Evolutionary conservation across 192 early-diverging fungal species (phyloP).

Genomic region (Podila minutissima): DNA sequence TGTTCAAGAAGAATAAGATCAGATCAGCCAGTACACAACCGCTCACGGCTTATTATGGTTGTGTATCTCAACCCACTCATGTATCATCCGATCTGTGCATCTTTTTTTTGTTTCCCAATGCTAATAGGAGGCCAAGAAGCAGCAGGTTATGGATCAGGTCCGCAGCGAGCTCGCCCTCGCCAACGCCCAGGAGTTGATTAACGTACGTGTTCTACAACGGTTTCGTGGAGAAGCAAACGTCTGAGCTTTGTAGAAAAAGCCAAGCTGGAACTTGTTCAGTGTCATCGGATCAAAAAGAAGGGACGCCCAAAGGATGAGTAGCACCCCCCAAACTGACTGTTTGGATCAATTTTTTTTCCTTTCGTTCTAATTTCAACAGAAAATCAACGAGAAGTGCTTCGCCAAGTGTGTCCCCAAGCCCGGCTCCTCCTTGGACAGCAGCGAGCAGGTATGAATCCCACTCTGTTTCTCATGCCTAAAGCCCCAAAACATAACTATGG

Average conservation of each 20-base stretch:
- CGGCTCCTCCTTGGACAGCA: conserved; percentile 69
- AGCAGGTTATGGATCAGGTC: conserved; percentile 82
- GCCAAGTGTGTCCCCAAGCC: conserved; percentile 83
- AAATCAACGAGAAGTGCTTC: conserved; percentile 93
- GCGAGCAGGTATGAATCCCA: conserved; percentile 69
- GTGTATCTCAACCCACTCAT: not conserved
- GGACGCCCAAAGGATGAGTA: too few relatives aligned
- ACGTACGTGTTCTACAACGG: conserved; percentile 54
- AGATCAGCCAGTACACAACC: not conserved
- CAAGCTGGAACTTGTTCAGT: too few relatives aligned
- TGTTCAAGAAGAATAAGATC: not conserved
- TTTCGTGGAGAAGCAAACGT: too few relatives aligned
- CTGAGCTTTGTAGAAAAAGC: not conserved
- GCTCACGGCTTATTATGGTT: not conserved
- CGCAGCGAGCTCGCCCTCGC: conserved; percentile 80
- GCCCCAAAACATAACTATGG: too few relatives aligned
- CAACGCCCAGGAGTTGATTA: conserved; percentile 85
- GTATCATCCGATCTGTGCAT: not conserved
- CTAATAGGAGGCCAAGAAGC: conserved; percentile 64
- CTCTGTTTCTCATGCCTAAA: too few relatives aligned
- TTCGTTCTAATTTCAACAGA: conserved; percentile 49
- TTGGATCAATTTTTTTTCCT: not conserved
- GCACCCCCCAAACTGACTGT: not conserved
- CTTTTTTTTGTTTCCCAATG: not conserved
- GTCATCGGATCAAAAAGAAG: not conserved